A percentile compares a stretch with the other conserved stretches of the same genome.
phyloP scores from a whole-genome alignment of 2,329 filamentous ascomycete genomes.

The Xylaria sp. region DNA sequence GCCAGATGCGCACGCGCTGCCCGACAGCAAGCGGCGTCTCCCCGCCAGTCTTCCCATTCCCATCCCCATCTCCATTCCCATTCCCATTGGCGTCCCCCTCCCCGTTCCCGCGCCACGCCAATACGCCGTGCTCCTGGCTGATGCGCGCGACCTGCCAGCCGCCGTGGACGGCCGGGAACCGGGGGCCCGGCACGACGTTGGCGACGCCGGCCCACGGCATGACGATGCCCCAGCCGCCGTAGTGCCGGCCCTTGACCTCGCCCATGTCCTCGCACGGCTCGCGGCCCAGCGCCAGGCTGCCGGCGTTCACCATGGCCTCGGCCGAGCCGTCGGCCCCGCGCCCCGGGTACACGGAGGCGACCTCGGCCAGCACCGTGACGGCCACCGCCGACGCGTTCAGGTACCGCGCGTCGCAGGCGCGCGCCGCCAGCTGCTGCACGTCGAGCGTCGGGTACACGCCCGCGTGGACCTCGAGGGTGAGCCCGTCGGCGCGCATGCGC shows the following conservation, averaged over 20 bases:
- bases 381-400: constrained; percentile 68
- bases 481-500: constrained; percentile 51
- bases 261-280: constrained; percentile 71
- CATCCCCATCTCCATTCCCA: constrained; percentile 48
- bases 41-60: constrained; percentile 27
- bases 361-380: constrained; percentile 75
- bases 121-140: constrained; percentile 81
- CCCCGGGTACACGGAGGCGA: constrained; percentile 73
- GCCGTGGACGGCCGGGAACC: constrained; percentile 54
- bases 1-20: constrained; percentile 76
- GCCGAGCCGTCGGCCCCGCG: constrained; percentile 59
- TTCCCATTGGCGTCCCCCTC: constrained; percentile 48
- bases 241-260: constrained; percentile 55
- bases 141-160: constrained; percentile 77
- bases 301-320: constrained; percentile 76
- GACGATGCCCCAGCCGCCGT: constrained; percentile 76
- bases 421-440: constrained; percentile 80
- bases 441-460: constrained; percentile 81
- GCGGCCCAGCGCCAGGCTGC: constrained; percentile 74
- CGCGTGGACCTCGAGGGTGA: constrained; percentile 75
- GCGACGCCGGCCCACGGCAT: constrained; percentile 62
- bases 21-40: constrained; percentile 66
- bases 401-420: constrained; percentile 59
- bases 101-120: constrained; percentile 67
- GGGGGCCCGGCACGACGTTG: constrained; percentile 52